Evolutionary conservation across 805 yeast species (phyloP).

Genomic region (Suhomyces sp.): DNA sequence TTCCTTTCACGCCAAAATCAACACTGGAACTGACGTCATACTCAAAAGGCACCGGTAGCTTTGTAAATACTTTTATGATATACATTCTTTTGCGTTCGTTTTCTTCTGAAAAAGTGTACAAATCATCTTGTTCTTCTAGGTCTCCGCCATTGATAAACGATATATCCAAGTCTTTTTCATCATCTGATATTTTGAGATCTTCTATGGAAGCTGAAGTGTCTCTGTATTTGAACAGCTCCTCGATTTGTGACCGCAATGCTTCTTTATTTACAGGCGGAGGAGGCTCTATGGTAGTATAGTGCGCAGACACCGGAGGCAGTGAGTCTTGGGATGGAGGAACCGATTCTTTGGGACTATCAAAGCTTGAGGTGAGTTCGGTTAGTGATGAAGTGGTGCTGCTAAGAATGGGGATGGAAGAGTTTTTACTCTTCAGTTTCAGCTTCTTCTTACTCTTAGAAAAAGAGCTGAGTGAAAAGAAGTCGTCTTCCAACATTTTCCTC

Average conservation of each 20-base stretch:
- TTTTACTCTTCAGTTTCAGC: slow-evolving; percentile 5
- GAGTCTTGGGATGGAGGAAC: not conserved
- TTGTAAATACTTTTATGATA: slow-evolving; percentile 26
- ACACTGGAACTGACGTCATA: slow-evolving; percentile 6
- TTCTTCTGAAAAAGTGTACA: slow-evolving; percentile 21
- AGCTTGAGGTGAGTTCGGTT: not conserved
- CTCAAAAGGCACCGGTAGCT: slow-evolving; percentile 16
- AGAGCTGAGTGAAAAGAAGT: slow-evolving; percentile 14
- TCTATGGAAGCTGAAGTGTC: not conserved
- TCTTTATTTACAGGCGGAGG: not conserved
- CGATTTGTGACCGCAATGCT: not conserved
- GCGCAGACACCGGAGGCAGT: not conserved
- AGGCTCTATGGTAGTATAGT: not conserved
- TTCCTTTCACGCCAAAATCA: slow-evolving; percentile 25
- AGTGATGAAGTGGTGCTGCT: not conserved
- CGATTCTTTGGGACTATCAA: not conserved
- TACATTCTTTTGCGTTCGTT: slow-evolving; percentile 31
- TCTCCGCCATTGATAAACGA: slow-evolving; percentile 3
- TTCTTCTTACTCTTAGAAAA: slow-evolving; percentile 5
- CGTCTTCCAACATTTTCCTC: slow-evolving; percentile 11
- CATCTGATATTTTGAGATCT: slow-evolving; percentile 4
- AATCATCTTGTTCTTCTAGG: slow-evolving; percentile 2
- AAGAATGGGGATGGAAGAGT: not conserved
- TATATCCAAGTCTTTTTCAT: slow-evolving; percentile 12
- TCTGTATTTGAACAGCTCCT: not conserved